A percentile compares a stretch with the other conserved stretches of the same genome.
phyloP scores from a whole-genome alignment of 1,284 basidiomycete genomes.

The Fomitopsis palustris region DNA sequence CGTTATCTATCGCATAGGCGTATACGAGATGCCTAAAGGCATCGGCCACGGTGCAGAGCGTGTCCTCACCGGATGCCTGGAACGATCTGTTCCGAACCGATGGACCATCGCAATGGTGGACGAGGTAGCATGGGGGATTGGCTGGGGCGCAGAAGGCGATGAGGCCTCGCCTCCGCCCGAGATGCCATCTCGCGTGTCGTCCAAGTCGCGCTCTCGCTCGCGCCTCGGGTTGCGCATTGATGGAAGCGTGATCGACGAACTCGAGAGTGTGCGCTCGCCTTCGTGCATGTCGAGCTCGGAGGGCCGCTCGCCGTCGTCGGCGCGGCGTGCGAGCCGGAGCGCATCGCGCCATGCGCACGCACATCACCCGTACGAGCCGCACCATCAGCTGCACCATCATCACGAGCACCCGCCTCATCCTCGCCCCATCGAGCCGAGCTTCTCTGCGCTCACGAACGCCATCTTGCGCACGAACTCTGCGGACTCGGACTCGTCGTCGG shows the following conservation, averaged over 20 bases:
- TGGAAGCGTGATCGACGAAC: constrained; percentile 21
- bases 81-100: constrained; percentile 51
- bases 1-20: constrained; percentile 37
- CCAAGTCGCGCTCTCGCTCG: constrained; percentile 21
- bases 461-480: constrained; percentile 24
- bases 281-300: constrained; percentile 16
- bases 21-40: constrained; percentile 51
- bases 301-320: constrained; percentile 22
- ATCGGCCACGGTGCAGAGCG: constrained; percentile 70
- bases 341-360: constrained; percentile 18
- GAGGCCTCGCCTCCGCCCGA: constrained; percentile 26
- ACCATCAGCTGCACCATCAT: constrained; percentile 15
- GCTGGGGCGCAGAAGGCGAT: constrained; percentile 60
- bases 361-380: constrained; percentile 18
- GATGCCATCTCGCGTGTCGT: constrained; percentile 11
- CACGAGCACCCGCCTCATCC: constrained; percentile 13
- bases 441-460: constrained; percentile 21
- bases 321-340: constrained; percentile 24
- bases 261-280: constrained; percentile 18
- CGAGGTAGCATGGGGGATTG: constrained; percentile 76
- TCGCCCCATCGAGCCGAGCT: constrained; percentile 17
- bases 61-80: constrained; percentile 74
- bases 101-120: constrained; percentile 79
- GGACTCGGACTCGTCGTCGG: constrained; percentile 21
- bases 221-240: constrained; percentile 14